These are phyloP conservation scores for Rhododendron kiyosumense DNA, from an alignment of 148 eudicot genomes.

Conservation along the genomic window DNA sequence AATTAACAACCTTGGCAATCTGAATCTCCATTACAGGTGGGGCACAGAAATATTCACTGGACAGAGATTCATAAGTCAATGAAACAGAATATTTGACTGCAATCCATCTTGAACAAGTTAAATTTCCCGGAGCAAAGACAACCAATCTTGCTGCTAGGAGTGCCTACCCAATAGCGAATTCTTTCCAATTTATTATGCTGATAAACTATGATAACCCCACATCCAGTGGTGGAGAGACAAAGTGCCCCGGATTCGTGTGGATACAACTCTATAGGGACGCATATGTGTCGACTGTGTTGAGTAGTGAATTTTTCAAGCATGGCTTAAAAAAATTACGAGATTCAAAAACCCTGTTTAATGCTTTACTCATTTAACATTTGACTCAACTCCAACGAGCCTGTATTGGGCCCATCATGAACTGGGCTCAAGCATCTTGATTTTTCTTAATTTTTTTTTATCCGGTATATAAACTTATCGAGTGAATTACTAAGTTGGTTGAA, in stretches of 20 bases:
- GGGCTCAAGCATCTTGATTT: not conserved
- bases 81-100: not conserved
- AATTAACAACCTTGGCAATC: not conserved
- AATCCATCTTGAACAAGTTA: not conserved
- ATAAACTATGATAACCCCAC: no score
- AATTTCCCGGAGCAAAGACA: no score
- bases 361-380: not conserved
- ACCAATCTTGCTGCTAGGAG: no score
- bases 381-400: not conserved
- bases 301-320: not conserved
- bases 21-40: not conserved
- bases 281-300: not conserved
- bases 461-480: not conserved
- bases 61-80: not conserved
- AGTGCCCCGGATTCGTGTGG: not conserved
- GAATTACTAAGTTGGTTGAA: not conserved
- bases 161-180: no score
- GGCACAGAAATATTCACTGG: not conserved
- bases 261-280: no score
- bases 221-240: no score
- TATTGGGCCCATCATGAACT: not conserved
- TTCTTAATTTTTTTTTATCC: not conserved
- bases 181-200: no score
- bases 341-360: not conserved
- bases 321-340: not conserved